phyloP scores from a whole-genome alignment of 2,329 filamentous ascomycete genomes.

The Exserohilum turcica region DNA sequence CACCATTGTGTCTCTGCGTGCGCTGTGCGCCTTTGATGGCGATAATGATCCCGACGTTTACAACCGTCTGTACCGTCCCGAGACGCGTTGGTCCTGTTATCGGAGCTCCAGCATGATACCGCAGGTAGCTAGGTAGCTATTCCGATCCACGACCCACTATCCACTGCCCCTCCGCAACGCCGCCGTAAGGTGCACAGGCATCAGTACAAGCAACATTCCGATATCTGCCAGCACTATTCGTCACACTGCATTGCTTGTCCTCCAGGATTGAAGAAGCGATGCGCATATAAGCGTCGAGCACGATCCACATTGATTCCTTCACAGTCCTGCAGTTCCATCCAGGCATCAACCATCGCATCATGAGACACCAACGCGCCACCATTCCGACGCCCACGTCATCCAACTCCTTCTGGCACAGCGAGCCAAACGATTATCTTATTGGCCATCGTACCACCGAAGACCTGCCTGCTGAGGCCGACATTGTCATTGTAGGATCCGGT shows the following conservation, averaged over 20 bases:
- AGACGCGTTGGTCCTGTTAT: not conserved
- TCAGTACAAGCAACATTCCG: constrained; percentile 13
- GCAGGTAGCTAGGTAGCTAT: constrained; percentile 12
- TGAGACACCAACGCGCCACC: constrained; percentile 42
- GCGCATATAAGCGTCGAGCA: constrained; percentile 4
- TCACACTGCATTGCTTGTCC: constrained; percentile 6
- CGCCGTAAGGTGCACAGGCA: not conserved
- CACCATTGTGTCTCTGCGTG: constrained; percentile 28
- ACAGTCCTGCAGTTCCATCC: not conserved
- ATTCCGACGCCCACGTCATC: constrained; percentile 67
- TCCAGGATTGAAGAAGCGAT: not conserved
- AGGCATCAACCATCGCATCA: constrained; percentile 17
- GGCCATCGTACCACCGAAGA: constrained; percentile 70
- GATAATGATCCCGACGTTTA: not conserved
- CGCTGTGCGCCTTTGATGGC: constrained; percentile 6
- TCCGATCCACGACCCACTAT: constrained; percentile 17
- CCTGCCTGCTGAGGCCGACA: constrained; percentile 67
- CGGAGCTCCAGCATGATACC: constrained; percentile 17
- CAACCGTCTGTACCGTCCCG: not conserved
- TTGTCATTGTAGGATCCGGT: constrained; percentile 75
- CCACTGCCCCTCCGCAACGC: constrained; percentile 21
- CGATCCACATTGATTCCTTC: not conserved
- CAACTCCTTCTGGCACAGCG: constrained; percentile 73
- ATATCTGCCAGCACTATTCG: not conserved
- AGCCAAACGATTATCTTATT: constrained; percentile 67